Percentiles rank a stretch among this genome's conserved stretches.
These are phyloP conservation scores for Melampsora larici-populina DNA, from an alignment of 1,284 basidiomycete species.

Conservation along the genomic window DNA sequence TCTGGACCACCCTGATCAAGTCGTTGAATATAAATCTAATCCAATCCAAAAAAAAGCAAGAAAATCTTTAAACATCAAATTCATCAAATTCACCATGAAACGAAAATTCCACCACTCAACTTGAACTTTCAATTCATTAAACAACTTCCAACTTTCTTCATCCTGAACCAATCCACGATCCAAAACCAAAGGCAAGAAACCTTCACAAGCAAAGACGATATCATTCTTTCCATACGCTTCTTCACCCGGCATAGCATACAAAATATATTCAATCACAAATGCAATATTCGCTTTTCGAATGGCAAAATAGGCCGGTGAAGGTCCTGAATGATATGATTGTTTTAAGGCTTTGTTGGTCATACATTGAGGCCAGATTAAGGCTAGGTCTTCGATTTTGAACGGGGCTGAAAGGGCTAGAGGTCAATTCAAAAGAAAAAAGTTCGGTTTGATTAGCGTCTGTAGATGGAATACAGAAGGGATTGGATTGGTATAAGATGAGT, in stretches of 20 bases:
- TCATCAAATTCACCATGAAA: no score
- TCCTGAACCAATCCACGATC: constrained; percentile 12
- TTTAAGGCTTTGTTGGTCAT: constrained; percentile 29
- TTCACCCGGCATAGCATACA: constrained; percentile 38
- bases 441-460: not conserved
- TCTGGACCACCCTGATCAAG: constrained; percentile 28
- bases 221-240: constrained; percentile 41
- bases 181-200: constrained; percentile 28
- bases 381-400: constrained; percentile 24
- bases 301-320: constrained; percentile 13
- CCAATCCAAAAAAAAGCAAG: not conserved
- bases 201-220: constrained; percentile 41
- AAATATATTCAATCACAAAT: constrained; percentile 28
- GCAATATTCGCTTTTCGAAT: constrained; percentile 32
- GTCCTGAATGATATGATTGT: not conserved
- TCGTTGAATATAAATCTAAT: constrained; percentile 38
- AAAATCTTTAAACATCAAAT: not conserved
- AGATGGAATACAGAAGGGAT: no score
- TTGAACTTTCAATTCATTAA: constrained; percentile 41
- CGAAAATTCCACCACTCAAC: no score
- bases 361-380: constrained; percentile 36
- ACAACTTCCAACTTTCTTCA: constrained; percentile 33
- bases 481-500: no score
- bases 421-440: not conserved
- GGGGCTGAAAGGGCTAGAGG: constrained; percentile 13